These are phyloP conservation scores for Penicillium sp. DNA, from an alignment of 2,329 filamentous ascomycete genomes.

Conservation along the genomic window DNA sequence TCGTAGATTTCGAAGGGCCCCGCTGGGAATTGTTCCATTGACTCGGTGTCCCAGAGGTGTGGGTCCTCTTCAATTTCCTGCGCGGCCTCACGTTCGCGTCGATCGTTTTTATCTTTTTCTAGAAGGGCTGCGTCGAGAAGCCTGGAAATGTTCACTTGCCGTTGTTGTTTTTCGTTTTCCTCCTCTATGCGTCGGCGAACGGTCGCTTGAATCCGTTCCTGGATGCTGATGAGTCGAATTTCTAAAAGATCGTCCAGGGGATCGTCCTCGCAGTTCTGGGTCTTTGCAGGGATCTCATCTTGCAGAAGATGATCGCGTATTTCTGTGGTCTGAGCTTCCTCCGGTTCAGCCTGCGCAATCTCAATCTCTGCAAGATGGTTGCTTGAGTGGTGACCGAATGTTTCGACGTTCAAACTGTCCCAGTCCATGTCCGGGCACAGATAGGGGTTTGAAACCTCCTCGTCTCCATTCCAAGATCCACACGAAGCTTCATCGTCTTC, in stretches of 20 bases:
- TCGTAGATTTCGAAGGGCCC: background rate
- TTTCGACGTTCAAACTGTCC: background rate
- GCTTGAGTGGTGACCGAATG: background rate
- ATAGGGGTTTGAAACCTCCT: background rate
- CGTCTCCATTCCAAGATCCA: background rate
- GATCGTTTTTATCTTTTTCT: background rate
- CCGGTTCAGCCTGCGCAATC: background rate
- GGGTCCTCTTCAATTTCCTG: constrained; percentile 6
- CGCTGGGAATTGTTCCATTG: background rate
- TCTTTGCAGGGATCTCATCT: background rate
- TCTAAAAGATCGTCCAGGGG: background rate
- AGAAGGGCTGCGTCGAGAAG: constrained; percentile 2
- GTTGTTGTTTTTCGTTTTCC: background rate
- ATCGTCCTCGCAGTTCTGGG: background rate
- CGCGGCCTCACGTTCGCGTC: background rate
- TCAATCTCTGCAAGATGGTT: background rate
- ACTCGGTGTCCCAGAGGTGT: constrained; percentile 7
- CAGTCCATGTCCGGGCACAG: background rate
- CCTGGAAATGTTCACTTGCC: background rate
- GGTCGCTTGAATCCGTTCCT: constrained; percentile 10
- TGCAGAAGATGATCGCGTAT: background rate
- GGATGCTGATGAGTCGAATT: background rate
- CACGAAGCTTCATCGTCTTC: background rate
- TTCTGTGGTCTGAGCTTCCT: background rate
- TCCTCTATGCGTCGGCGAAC: constrained; percentile 5